phyloP scores from a whole-genome alignment of 2,329 filamentous ascomycete genomes.

The Apiospora koreana region DNA sequence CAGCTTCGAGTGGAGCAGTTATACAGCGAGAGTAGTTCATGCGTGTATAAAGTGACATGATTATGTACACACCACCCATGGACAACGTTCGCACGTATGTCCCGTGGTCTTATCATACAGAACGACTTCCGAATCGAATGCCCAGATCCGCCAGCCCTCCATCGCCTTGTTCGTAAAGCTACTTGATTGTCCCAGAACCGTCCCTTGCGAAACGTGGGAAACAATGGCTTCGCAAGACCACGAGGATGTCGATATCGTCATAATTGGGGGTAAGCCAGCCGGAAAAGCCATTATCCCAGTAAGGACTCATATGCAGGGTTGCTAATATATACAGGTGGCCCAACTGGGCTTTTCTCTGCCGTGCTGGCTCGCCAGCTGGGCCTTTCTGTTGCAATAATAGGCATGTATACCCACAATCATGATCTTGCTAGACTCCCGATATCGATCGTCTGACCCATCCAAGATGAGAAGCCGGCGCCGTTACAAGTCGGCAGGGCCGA shows the following conservation, averaged over 20 bases:
- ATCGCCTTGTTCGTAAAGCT: too few relatives aligned
- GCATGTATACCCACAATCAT: conserved; percentile 21
- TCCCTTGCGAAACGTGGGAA: neutral
- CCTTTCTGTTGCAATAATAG: conserved; percentile 41
- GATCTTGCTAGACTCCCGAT: neutral
- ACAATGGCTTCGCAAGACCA: neutral
- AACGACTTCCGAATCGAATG: neutral
- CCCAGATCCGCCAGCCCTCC: neutral
- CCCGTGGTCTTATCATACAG: neutral
- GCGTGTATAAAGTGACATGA: neutral
- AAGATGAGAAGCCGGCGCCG: conserved; percentile 40
- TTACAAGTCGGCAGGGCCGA: conserved; percentile 47
- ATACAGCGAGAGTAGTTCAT: neutral
- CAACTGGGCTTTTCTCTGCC: conserved; percentile 47
- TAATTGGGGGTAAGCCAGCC: conserved; percentile 36
- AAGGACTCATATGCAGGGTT: neutral
- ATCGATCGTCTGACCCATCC: neutral
- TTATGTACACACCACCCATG: neutral
- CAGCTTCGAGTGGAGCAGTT: neutral
- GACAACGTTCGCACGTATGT: neutral
- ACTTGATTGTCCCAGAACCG: neutral
- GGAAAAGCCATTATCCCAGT: neutral
- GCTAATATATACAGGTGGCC: conserved; percentile 36
- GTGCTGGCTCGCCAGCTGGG: conserved; percentile 44
- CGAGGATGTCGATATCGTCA: conserved; percentile 33